Percentiles rank a stretch among this genome's conserved stretches.
Evolutionary conservation across 139 green algal genomes (phyloP).

Genomic region (Haematococcus lacustris): DNA sequence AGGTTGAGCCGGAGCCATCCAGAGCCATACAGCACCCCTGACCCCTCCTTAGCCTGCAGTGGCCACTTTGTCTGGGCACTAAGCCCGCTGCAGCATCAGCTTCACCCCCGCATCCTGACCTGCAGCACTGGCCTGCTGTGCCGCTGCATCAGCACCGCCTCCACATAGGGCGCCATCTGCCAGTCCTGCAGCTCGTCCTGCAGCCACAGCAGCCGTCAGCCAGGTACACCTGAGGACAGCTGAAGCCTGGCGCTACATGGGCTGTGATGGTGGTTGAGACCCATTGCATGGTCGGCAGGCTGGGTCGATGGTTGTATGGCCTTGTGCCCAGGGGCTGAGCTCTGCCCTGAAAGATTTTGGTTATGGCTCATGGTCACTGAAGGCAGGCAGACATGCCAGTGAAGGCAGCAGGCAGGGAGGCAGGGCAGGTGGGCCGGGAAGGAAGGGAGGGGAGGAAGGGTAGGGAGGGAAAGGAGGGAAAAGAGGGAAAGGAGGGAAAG

Average conservation of each 20-base stretch:
- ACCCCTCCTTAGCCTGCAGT: no score
- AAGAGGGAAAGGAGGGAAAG: not conserved
- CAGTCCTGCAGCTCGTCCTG: slow-evolving; percentile 32
- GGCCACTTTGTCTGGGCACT: no score
- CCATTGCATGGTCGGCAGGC: not conserved
- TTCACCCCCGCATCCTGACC: no score
- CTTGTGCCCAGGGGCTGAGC: not conserved
- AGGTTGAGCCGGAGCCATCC: no score
- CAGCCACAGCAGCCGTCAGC: not conserved
- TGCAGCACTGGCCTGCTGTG: slow-evolving; percentile 36
- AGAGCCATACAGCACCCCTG: no score
- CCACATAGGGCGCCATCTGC: slow-evolving; percentile 73
- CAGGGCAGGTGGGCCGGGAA: no score
- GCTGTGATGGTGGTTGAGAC: not conserved
- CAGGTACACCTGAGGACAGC: not conserved
- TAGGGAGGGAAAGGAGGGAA: not conserved
- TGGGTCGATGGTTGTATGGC: no score
- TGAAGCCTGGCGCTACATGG: not conserved
- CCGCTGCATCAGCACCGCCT: slow-evolving; percentile 67
- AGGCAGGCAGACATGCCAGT: not conserved
- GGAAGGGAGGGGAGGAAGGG: no score
- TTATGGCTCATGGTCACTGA: not conserved
- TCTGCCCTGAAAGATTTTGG: not conserved
- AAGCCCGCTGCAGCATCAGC: no score
- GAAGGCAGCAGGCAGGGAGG: no score